These are phyloP conservation scores for Paraphoma chrysanthemicola DNA, from an alignment of 2,329 filamentous ascomycete genomes.

Conservation along the genomic window DNA sequence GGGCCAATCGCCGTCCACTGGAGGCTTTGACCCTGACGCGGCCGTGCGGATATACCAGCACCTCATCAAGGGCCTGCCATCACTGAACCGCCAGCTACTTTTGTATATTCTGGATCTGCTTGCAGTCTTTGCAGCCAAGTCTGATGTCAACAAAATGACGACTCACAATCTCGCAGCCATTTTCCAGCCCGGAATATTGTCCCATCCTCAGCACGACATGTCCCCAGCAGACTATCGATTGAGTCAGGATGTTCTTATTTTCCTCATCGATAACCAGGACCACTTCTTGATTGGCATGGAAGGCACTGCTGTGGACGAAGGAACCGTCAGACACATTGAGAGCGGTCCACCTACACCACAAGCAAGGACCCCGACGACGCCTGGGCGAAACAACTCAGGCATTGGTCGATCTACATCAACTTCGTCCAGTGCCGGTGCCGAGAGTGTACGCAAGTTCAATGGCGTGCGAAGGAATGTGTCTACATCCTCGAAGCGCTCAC, in stretches of 20 bases:
- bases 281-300: constrained; percentile 99
- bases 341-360: constrained; percentile 67
- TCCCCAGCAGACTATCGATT: constrained; percentile 90
- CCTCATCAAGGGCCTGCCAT: constrained; percentile 90
- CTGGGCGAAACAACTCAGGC: constrained; percentile 59
- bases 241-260: constrained; percentile 96
- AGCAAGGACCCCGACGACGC: constrained; percentile 57
- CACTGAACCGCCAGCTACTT: constrained; percentile 89
- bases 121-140: constrained; percentile 95
- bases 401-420: constrained; percentile 77
- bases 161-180: constrained; percentile 94
- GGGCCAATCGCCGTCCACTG: constrained; percentile 69
- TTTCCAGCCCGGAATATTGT: constrained; percentile 95
- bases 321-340: constrained; percentile 71
- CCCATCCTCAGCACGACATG: constrained; percentile 95
- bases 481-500: constrained; percentile 86
- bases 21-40: constrained; percentile 74
- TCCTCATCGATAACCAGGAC: constrained; percentile 97
- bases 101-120: constrained; percentile 95
- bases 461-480: constrained; percentile 87
- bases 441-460: constrained; percentile 82
- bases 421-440: constrained; percentile 75
- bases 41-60: constrained; percentile 86
- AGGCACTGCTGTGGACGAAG: constrained; percentile 95
- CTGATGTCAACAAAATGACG: constrained; percentile 96